Evolutionary conservation across 2,329 filamentous ascomycete genomes (phyloP), one percentile per base, ranked within the genome.

Genomic region (Alternaria sp.): DNA sequence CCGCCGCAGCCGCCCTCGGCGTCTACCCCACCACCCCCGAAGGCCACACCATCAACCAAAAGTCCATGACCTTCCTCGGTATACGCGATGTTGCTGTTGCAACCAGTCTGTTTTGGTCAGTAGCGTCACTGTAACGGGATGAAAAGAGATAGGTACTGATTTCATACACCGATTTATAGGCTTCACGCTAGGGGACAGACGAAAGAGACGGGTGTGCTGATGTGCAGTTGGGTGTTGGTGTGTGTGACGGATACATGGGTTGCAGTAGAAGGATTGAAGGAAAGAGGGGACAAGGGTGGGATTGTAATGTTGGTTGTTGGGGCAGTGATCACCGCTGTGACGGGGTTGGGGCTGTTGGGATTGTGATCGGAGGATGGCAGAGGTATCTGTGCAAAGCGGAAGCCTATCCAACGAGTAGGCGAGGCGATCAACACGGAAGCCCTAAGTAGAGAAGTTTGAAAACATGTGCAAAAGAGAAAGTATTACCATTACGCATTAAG

Each of bases 51-150:
- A 47, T 64, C 22, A 59, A 49, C 22, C 16, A 46, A 8, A 64
- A 59, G 30, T 18, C 22, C 5, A 59, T 64, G 58, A 14, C 54
- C 12, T 64, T 61, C 51, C 58, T 64, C 18, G 58, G 51, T 30
- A 54, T 57, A 7, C 62, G 62, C 38, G 62, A 64, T 36, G 22
- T 64, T 8, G 38, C 48, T 7, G 46, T 47, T 42, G 51, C 52
- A 4, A 28, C 38, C 7, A 36, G 54, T 8, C 39, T 64, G 2
- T 53, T 59, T 7, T 61, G 58, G 54, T 42, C 4, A 30, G 28
- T 30, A 30, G 8, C 8, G 28, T 11, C 24, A 26, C 7, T 26
- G 24, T 26, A 26, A 26, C 24, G 24, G 24, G 24, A 2, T 26
- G 24, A 26, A 26, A 7, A 26, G 24, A 26, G 24, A 26, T 7